Evolutionary conservation across 352 stramenopile genomes (phyloP).

Genomic region (Aphanomyces euteiches): DNA sequence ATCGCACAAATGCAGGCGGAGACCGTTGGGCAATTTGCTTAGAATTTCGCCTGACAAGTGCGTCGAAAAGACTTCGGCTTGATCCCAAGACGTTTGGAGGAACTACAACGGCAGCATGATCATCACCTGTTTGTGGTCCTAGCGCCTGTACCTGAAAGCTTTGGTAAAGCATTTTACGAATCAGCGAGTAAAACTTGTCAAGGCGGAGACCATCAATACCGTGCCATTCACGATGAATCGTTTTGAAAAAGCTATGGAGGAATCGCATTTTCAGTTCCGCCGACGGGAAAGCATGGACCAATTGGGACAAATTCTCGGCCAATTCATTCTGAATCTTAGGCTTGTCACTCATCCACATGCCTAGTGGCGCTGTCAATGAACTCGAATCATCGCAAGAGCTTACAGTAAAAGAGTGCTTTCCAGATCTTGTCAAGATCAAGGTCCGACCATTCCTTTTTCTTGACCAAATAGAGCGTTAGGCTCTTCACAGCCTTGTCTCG

Average conservation of each 20-base stretch:
- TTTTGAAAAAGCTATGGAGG: constrained; percentile 76
- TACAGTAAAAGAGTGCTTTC: constrained; percentile 86
- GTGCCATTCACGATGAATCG: constrained; percentile 84
- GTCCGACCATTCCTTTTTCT: constrained; percentile 59
- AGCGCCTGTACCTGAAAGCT: constrained; percentile 42
- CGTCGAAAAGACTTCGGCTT: constrained; percentile 52
- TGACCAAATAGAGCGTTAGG: constrained; percentile 65
- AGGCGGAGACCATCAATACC: constrained; percentile 71
- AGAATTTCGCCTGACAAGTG: constrained; percentile 68
- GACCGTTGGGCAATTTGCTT: constrained; percentile 72
- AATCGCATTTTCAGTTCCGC: constrained; percentile 53
- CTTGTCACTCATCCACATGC: constrained; percentile 89
- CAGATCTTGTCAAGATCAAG: constrained; percentile 86
- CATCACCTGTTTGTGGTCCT: not conserved
- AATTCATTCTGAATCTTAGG: constrained; percentile 73
- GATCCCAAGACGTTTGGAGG: constrained; percentile 51
- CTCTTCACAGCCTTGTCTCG: constrained; percentile 80
- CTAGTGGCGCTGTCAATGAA: not conserved
- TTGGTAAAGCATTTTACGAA: constrained; percentile 77
- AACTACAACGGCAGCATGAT: constrained; percentile 33
- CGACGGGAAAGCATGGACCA: constrained; percentile 59
- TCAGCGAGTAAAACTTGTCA: constrained; percentile 85
- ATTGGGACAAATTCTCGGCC: constrained; percentile 52
- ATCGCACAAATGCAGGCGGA: constrained; percentile 75
- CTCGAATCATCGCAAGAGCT: not conserved